A percentile compares a stretch with the other conserved stretches of the same genome.
Conservation (phyloP, 139 green algal species). For the Picochlorum sp. region DNA sequence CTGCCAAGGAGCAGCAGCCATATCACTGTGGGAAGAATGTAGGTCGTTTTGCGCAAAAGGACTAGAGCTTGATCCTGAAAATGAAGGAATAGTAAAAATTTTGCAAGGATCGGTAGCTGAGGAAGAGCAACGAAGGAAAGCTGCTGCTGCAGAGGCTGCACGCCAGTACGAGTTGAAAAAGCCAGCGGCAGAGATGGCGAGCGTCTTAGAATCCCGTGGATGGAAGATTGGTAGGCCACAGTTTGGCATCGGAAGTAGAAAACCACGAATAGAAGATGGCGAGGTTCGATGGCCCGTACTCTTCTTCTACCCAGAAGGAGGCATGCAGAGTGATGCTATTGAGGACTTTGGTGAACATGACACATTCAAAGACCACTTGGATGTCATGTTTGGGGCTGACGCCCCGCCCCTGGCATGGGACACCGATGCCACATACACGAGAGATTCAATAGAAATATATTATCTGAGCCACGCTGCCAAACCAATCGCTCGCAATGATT, state of each 20-base stretch:
- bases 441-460: conserved; percentile 70
- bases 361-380: conserved; percentile 51
- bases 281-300: conserved; percentile 78
- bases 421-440: conserved; percentile 48
- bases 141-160: conserved; percentile 9
- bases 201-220: conserved; percentile 22
- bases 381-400: conserved; percentile 58
- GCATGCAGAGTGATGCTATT: conserved; percentile 68
- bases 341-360: conserved; percentile 71
- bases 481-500: conserved; percentile 22
- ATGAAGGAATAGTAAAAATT: conserved; percentile 44
- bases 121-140: conserved; percentile 5
- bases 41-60: conserved; percentile 41
- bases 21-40: conserved; percentile 46
- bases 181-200: conserved; percentile 35
- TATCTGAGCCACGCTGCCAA: conserved; percentile 61
- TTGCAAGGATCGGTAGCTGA: conserved; percentile 13
- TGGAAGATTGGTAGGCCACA: conserved; percentile 44
- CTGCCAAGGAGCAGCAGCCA: conserved; percentile 50
- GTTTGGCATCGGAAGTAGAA: conserved; percentile 32
- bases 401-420: conserved; percentile 79
- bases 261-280: conserved; percentile 37
- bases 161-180: conserved; percentile 11
- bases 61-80: conserved; percentile 42
- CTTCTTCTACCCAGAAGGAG: conserved; percentile 79